Base-by-base conservation (phyloP, 1,139 yeast species). In the Kurtzmaniella natalensis region DNA sequence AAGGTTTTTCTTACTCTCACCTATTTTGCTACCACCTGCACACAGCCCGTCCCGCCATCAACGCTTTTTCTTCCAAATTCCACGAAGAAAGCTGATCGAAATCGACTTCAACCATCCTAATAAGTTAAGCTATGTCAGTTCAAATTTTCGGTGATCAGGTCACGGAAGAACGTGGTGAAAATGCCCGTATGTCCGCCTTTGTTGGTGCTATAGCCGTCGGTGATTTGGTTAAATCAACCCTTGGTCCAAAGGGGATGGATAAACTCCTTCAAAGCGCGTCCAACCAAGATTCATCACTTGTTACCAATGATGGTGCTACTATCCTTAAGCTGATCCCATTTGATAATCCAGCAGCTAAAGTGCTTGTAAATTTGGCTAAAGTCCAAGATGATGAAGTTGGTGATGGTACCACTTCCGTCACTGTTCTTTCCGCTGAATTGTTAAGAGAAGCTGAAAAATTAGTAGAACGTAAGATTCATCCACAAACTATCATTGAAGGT, bases 121-220 rank as follows among this genome's bases (percentile, higher is more conserved):
- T 21, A 5, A 10, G 17, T 21, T 18, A 25, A 27, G 35, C 13
- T 27, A 69, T 69, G 94, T 80, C 88, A 44, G 94, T 88, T 43
- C 92, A 87, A 51, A 89, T 92, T 54, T 87, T 92, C 64, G 95
- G 95, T 41, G 98, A 94, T 59, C 96, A 92, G 61, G 97, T 94
- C 37, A 82, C 94, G 7, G 98, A 92, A 61, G 98, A 92, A 62
- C 77, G 97, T 50, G 98, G 94, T 26, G 98, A 92, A 61, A 89
- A 89, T 64, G 98, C 98, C 35, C 88, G 97, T 66, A 72, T 88
- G 68, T 85, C 96, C 9, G 89, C 98, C 3, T 92, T 92, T 63
- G 95, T 92, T 15, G 98, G 98, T 33, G 98, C 98, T 44, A 92
- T 92, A 57, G 98, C 98, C 27, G 98, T 92, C 18, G 98, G 97